phyloP scores from a whole-genome alignment of 768 basidiomycete species.

The Collybia sordida region DNA sequence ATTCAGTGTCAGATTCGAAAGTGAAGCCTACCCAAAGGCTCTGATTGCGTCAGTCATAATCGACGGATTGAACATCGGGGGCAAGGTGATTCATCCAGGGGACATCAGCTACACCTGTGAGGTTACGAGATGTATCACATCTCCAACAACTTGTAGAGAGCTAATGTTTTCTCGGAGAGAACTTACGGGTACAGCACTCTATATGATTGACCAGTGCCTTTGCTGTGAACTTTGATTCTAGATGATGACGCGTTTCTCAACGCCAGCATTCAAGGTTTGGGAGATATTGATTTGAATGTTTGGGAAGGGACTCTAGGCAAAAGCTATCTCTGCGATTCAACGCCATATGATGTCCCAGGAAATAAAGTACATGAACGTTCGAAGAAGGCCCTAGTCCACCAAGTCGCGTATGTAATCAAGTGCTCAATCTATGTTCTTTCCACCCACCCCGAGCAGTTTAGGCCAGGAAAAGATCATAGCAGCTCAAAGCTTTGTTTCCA shows the following conservation, averaged over 20 bases:
- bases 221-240: not conserved
- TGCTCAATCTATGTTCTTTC: no score
- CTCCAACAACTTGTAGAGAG: constrained; percentile 3
- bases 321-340: no score
- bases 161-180: constrained; percentile 11
- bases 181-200: constrained; percentile 8
- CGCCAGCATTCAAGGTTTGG: constrained; percentile 8
- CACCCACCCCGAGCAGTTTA: not conserved
- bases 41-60: not conserved
- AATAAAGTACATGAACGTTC: constrained; percentile 21
- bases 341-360: not conserved
- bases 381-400: constrained; percentile 25
- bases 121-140: not conserved
- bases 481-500: no score
- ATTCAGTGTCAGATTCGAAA: constrained; percentile 8
- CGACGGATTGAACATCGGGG: constrained; percentile 6
- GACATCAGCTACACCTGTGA: not conserved
- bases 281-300: constrained; percentile 16
- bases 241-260: constrained; percentile 23
- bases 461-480: not conserved
- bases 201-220: not conserved
- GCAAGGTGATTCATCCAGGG: not conserved
- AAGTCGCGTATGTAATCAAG: constrained; percentile 17
- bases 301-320: not conserved
- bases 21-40: not conserved